Evolutionary conservation across 2,329 filamentous ascomycete genomes (phyloP).

Genomic region (Coniochaeta prunicola): DNA sequence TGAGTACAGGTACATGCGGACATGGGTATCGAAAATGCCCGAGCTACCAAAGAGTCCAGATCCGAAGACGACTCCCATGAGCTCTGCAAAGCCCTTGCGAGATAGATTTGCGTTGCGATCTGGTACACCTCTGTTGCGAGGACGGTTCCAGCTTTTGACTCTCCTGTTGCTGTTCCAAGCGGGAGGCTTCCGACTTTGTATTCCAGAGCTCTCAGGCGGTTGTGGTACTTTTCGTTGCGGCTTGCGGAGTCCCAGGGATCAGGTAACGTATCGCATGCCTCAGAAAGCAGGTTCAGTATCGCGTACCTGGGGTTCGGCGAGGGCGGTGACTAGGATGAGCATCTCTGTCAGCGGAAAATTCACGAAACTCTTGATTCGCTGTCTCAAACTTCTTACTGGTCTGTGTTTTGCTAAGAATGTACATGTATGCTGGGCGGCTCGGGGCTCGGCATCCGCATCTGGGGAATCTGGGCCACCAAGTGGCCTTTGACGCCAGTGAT

Average conservation of each 20-base stretch:
- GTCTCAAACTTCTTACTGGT: background rate
- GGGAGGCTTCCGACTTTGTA: conserved; percentile 1
- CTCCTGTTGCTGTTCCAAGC: background rate
- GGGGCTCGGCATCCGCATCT: background rate
- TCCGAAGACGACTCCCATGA: conserved; percentile 11
- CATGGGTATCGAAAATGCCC: conserved; percentile 10
- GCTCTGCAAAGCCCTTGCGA: conserved; percentile 15
- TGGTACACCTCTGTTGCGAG: conserved; percentile 11
- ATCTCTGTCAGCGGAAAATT: background rate
- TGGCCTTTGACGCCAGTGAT: conserved; percentile 16
- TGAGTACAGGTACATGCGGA: conserved; percentile 15
- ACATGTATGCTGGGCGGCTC: background rate
- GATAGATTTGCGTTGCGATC: conserved; percentile 13
- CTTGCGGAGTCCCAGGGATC: conserved; percentile 13
- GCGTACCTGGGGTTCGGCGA: conserved; percentile 9
- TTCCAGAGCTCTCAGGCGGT: conserved; percentile 9
- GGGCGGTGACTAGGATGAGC: background rate
- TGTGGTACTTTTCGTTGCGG: conserved; percentile 7
- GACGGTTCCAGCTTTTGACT: background rate
- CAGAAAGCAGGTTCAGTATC: conserved; percentile 14
- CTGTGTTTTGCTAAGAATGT: background rate
- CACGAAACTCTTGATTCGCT: background rate
- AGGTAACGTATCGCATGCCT: conserved; percentile 13
- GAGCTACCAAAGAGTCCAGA: conserved; percentile 13
- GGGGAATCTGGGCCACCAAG: background rate